phyloP scores from a whole-genome alignment of 495 filamentous ascomycete genomes.

The Neurospora sp. region DNA sequence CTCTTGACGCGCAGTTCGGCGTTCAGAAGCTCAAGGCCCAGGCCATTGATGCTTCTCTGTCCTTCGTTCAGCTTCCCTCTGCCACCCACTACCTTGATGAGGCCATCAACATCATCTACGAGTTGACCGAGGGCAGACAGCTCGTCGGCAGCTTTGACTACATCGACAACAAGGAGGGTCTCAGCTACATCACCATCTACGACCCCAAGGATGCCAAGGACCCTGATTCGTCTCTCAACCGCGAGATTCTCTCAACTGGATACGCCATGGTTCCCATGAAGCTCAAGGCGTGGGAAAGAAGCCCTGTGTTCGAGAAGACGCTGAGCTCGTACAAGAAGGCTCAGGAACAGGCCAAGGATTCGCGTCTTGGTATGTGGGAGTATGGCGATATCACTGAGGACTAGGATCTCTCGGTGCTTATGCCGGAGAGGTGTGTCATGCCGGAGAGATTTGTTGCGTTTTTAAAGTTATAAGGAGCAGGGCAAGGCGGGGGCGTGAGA shows the following conservation, averaged over 20 bases:
- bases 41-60: slow-evolving; percentile 79
- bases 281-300: slow-evolving; percentile 78
- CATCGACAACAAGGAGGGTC: slow-evolving; percentile 60
- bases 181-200: slow-evolving; percentile 74
- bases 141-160: slow-evolving; percentile 87
- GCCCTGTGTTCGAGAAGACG: slow-evolving; percentile 53
- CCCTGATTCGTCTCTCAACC: slow-evolving; percentile 64
- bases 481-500: background rate
- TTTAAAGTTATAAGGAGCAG: background rate
- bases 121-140: slow-evolving; percentile 54
- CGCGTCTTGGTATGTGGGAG: slow-evolving; percentile 86
- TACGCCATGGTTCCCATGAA: slow-evolving; percentile 84
- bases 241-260: slow-evolving; percentile 71
- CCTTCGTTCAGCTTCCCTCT: slow-evolving; percentile 76
- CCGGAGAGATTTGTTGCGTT: background rate
- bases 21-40: slow-evolving; percentile 72
- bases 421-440: background rate
- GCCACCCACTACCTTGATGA: slow-evolving; percentile 71
- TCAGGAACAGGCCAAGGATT: slow-evolving; percentile 65
- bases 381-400: slow-evolving; percentile 94
- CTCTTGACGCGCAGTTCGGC: slow-evolving; percentile 68
- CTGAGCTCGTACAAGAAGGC: slow-evolving; percentile 55
- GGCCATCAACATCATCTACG: slow-evolving; percentile 57
- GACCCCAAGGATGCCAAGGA: slow-evolving; percentile 54
- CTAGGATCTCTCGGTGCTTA: slow-evolving; percentile 24